Percentiles rank a stretch among this genome's conserved stretches.
Evolutionary conservation across 192 early-diverging fungal species (phyloP).

Genomic region (Podila epigama): DNA sequence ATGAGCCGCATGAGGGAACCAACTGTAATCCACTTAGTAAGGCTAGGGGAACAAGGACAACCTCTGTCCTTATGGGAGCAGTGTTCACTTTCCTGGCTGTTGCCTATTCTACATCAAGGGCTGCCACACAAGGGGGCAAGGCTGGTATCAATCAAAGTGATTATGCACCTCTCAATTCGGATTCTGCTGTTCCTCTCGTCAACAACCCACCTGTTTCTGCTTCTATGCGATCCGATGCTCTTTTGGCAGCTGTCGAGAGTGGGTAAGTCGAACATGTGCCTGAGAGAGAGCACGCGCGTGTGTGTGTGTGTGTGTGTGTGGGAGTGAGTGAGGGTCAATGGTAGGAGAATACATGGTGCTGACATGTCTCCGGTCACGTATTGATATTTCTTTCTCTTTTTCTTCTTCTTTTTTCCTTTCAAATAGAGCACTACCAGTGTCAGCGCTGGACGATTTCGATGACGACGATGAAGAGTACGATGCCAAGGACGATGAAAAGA

Average conservation of each 20-base stretch:
- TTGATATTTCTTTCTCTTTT: background rate
- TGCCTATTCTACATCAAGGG: slow-evolving; percentile 93
- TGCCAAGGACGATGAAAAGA: slow-evolving; percentile 81
- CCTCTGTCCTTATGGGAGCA: slow-evolving; percentile 83
- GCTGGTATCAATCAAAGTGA: slow-evolving; percentile 68
- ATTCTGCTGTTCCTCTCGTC: slow-evolving; percentile 59
- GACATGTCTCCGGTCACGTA: background rate
- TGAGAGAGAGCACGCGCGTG: background rate
- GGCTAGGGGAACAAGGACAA: slow-evolving; percentile 77
- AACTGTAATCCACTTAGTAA: slow-evolving; percentile 86
- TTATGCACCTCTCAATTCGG: slow-evolving; percentile 63
- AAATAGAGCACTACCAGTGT: slow-evolving; percentile 79
- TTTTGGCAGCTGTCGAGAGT: slow-evolving; percentile 63
- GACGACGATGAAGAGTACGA: slow-evolving; percentile 67
- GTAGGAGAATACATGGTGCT: background rate
- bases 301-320: no score
- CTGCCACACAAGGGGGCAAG: slow-evolving; percentile 83
- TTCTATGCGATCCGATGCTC: slow-evolving; percentile 43
- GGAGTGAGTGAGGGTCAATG: no score
- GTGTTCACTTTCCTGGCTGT: slow-evolving; percentile 94
- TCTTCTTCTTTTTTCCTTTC: background rate
- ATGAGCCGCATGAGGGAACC: slow-evolving; percentile 71
- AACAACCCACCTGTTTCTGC: slow-evolving; percentile 46
- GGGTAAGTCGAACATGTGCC: slow-evolving; percentile 38
- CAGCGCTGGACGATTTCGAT: slow-evolving; percentile 68